Evolutionary conservation across 2,329 filamentous ascomycete species (phyloP), one percentile per base, ranked within the genome.

Genomic region (Neocatenulostroma microsporum): DNA sequence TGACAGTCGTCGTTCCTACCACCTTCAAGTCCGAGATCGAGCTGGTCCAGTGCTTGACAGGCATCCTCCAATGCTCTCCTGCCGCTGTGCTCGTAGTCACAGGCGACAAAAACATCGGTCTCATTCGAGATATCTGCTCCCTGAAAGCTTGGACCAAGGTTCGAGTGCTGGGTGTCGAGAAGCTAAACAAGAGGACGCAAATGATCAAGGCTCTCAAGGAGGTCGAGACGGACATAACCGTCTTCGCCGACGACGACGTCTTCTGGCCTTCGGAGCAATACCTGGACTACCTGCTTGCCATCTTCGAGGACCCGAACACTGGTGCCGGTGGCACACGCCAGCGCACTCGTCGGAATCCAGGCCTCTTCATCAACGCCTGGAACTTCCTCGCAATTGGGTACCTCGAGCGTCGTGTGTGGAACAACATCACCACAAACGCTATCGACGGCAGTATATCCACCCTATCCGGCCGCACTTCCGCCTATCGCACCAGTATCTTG

Each of bases 341-440:
- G 55, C 63, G 63, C 0, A 72, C 74, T 5, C 57, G 60, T 4
- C 66, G 71, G 2, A 58, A 60, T 2, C 40, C 23, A 11, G 23
- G 14, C 9, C 13, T 18, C 11, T 21, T 29, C 24, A 36, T 18
- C 14, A 42, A 42, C 34, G 30, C 51, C 20, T 66, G 65, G 54
- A 78, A 80, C 55, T 68, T 76, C 50, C 60, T 80, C 13, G 75
- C 72, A 0, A 69, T 69, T 20, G 54, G 68, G 12, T 79, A 80
- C 50, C 66, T 81, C 1, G 67, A 73, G 46, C 70, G 76, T 0
- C 73, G 78, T 54, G 79, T 78, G 50, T 80, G 72, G 52, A 76
- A 80, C 49, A 71, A 74, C 36, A 65, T 69, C 1, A 62, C 72
- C 0, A 71, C 70, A 5, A 74, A 72, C 42, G 61, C 68, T 5